Conservation (phyloP, 768 basidiomycete genomes). For the Russula ochroleuca region DNA sequence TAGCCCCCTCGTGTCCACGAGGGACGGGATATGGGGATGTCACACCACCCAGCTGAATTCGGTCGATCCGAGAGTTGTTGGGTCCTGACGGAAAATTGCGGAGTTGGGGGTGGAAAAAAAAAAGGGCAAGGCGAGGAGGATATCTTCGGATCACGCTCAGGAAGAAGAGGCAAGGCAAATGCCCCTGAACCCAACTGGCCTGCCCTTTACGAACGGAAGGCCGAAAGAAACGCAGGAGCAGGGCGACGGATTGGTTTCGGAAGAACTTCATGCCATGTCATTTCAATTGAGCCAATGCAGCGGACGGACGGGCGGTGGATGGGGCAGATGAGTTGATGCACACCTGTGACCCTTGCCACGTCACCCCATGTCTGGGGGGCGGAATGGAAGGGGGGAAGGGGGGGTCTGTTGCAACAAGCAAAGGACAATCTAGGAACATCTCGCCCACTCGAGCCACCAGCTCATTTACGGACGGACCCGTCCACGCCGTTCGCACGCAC, state of each 20-base stretch:
- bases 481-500: too few relatives aligned
- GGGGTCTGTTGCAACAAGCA: too few relatives aligned
- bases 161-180: not conserved
- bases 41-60: not conserved
- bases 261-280: not conserved
- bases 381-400: too few relatives aligned
- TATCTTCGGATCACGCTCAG: not conserved
- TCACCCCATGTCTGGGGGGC: too few relatives aligned
- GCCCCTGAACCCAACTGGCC: not conserved
- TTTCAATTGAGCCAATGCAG: not conserved
- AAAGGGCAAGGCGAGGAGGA: not conserved
- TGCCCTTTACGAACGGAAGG: not conserved
- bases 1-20: conserved; percentile 6
- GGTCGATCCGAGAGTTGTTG: conserved; percentile 2
- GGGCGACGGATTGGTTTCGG: not conserved
- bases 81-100: not conserved
- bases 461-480: too few relatives aligned
- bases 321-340: too few relatives aligned
- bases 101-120: not conserved
- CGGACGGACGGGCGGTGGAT: not conserved
- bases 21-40: not conserved
- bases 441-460: too few relatives aligned
- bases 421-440: too few relatives aligned
- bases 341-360: too few relatives aligned
- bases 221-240: too few relatives aligned